A percentile compares a stretch with the other conserved stretches of the same genome.
phyloP scores from a whole-genome alignment of 2,329 filamentous ascomycete species.

The Hypoxylon sp. region DNA sequence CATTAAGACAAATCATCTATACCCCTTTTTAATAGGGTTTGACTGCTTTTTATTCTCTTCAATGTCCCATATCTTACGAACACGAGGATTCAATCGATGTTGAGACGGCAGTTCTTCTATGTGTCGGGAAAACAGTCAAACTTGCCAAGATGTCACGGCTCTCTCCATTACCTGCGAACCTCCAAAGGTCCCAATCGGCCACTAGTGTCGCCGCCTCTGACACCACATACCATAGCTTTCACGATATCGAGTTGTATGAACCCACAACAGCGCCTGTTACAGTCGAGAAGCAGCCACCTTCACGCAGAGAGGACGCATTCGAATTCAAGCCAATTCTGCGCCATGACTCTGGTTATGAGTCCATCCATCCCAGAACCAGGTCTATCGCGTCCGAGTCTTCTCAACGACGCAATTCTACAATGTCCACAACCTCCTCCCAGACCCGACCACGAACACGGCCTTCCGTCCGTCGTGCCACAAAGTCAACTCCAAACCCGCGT shows the following conservation, averaged over 20 bases:
- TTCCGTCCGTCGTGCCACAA: slow-evolving; percentile 57
- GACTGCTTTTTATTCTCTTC: slow-evolving; percentile 10
- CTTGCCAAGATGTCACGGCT: slow-evolving; percentile 46
- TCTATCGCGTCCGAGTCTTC: slow-evolving; percentile 55
- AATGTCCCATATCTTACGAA: slow-evolving; percentile 5
- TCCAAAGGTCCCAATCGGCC: slow-evolving; percentile 53
- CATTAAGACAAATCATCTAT: slow-evolving; percentile 14
- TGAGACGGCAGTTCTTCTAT: slow-evolving; percentile 13
- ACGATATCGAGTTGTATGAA: slow-evolving; percentile 63
- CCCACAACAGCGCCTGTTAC: slow-evolving; percentile 50
- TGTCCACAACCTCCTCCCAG: slow-evolving; percentile 51
- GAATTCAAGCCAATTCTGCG: slow-evolving; percentile 61
- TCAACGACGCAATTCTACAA: slow-evolving; percentile 49
- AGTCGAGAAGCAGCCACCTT: slow-evolving; percentile 28
- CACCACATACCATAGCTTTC: slow-evolving; percentile 68
- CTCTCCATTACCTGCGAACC: slow-evolving; percentile 40
- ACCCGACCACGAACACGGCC: slow-evolving; percentile 57
- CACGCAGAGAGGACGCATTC: slow-evolving; percentile 47
- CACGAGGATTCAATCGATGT: slow-evolving; percentile 6
- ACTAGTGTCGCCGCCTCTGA: slow-evolving; percentile 62
- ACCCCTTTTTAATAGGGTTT: slow-evolving; percentile 6
- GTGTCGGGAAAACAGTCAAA: slow-evolving; percentile 29
- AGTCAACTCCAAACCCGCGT: slow-evolving; percentile 52
- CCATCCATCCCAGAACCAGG: slow-evolving; percentile 59
- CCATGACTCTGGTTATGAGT: slow-evolving; percentile 72